These are phyloP conservation scores for Rubia yunnanensis DNA, from an alignment of 257 asterid species.

Conservation along the genomic window DNA sequence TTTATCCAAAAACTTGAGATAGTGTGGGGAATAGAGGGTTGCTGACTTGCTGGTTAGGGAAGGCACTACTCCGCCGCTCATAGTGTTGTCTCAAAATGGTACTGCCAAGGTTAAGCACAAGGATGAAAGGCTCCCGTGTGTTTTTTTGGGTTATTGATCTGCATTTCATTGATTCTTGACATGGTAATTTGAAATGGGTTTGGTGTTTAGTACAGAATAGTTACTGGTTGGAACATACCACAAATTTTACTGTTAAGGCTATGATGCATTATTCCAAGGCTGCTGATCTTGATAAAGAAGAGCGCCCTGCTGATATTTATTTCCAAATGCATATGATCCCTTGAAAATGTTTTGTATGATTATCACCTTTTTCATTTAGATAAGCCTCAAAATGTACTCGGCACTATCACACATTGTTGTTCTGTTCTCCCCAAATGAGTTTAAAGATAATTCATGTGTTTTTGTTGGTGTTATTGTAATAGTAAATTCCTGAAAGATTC, in stretches of 20 bases:
- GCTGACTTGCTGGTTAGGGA: conserved; percentile 92
- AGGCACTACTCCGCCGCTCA: conserved; percentile 94
- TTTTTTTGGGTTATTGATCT: not conserved
- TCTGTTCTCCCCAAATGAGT: not conserved
- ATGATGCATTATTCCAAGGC: conserved; percentile 99
- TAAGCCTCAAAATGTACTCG: not conserved
- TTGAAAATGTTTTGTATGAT: not conserved
- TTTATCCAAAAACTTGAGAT: too few species aligned
- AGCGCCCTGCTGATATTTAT: conserved; percentile 94
- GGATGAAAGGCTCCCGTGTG: too few species aligned
- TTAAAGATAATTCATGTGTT: not conserved
- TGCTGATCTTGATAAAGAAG: conserved; percentile 93
- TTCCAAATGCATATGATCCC: not conserved
- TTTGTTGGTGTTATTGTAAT: not conserved
- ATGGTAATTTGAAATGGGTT: not conserved
- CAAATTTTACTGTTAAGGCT: conserved; percentile 60
- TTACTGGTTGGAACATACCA: conserved; percentile 89
- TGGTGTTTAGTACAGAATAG: conserved; percentile 47
- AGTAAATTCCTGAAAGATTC: not conserved
- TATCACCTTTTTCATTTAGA: not conserved
- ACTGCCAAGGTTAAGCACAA: conserved; percentile 86
- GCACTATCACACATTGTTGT: not conserved
- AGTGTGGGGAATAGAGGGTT: conserved; percentile 68
- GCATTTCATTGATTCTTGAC: not conserved
- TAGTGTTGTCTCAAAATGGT: conserved; percentile 81